Percentiles rank a stretch among this genome's conserved stretches.
phyloP scores from a whole-genome alignment of 108 stramenopile genomes.

The Skeletonema marinoi region DNA sequence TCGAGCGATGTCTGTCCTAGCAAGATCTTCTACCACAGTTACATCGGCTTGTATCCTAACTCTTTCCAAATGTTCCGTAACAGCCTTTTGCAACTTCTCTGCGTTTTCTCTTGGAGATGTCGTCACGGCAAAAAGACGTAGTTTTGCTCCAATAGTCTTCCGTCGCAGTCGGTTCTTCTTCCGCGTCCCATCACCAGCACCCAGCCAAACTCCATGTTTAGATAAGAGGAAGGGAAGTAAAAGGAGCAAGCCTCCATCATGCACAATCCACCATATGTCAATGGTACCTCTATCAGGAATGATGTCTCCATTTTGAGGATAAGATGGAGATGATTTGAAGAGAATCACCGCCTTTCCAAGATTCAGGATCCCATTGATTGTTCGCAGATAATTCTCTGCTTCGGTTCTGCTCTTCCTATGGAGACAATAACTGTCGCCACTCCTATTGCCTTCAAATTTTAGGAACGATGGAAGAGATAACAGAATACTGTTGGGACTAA shows the following conservation, averaged over 20 bases:
- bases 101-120: conserved; percentile 41
- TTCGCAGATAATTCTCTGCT: conserved; percentile 43
- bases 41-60: conserved; percentile 56
- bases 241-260: conserved; percentile 81
- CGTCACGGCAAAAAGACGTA: conserved; percentile 68
- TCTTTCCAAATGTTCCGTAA: conserved; percentile 38
- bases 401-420: conserved; percentile 17
- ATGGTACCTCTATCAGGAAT: conserved; percentile 46
- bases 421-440: background rate
- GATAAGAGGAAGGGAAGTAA: conserved; percentile 73
- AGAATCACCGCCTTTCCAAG: conserved; percentile 61
- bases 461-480: conserved; percentile 60
- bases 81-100: conserved; percentile 35
- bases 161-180: conserved; percentile 6
- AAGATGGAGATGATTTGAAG: conserved; percentile 38
- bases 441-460: conserved; percentile 2
- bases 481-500: conserved; percentile 76
- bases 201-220: conserved; percentile 57
- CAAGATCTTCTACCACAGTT: conserved; percentile 42
- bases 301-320: conserved; percentile 19
- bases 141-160: conserved; percentile 24
- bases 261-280: conserved; percentile 85
- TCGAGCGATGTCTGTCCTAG: conserved; percentile 42
- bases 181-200: conserved; percentile 6
- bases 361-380: conserved; percentile 57